Base-by-base conservation (phyloP, 768 basidiomycete genomes). In the Tubosaeta sp. region DNA sequence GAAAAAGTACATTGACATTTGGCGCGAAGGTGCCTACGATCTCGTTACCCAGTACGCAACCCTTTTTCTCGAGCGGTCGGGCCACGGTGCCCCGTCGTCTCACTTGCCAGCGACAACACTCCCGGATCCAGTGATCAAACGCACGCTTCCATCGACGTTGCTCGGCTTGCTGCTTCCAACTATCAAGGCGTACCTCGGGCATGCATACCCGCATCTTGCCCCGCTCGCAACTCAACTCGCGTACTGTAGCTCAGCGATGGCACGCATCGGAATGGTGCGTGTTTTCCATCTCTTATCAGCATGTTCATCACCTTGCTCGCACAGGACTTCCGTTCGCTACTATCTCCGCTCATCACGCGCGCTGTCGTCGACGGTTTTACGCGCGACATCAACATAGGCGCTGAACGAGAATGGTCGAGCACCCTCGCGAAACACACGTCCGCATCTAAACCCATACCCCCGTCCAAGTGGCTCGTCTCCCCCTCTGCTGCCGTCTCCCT, bases 1-100 rank as follows among this genome's bases (percentile, higher is more conserved):
- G 56, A 86, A 91, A 62, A 86, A 83, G 64, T 94, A 92, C 68
- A 83, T 95, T 57, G 95, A 95, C 63, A 70, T 84, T 11, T 97
- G 95, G 86, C 76, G 94, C 48, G 95, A 97, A 71, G 86, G 89
- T 43, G 88, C 92, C 19, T 89, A 95, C 71, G 93, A 97, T 68
- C 82, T 95, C 67, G 79, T 95, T 59, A 88, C 88, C 14, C 93
- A 95, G 65, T 97, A 84, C 61, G 79, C 86, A 3, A 84, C 91
- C 35, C 93, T 97, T 56, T 95, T 97, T 69, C 81, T 94, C 33
- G 88, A 91, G 55, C 82, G 80, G 22, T 71, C 74, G 9, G 61
- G 76, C 42, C 59, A 65, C 34, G 51, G 50, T 35, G 45, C 53
- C 16, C 47, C 56, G 32, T 54, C 59, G 19, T 59, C 59, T 51